Percentiles rank a stretch among this genome's conserved stretches.
phyloP scores from a whole-genome alignment of 139 green algal genomes.

The Micractinium sp. region DNA sequence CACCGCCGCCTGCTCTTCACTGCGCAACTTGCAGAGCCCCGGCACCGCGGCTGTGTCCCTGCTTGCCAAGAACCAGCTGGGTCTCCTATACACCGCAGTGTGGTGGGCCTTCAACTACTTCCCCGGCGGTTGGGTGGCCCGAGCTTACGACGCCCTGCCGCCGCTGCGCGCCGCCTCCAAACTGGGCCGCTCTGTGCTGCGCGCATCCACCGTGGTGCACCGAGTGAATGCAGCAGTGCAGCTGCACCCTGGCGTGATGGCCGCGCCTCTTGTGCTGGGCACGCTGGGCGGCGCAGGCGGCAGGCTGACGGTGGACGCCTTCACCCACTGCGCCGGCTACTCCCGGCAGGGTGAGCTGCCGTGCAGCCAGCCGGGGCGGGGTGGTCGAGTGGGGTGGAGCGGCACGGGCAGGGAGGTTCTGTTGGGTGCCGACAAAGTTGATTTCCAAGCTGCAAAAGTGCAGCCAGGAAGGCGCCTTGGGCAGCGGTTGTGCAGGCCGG shows the following conservation, averaged over 20 bases:
- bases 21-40: slow-evolving; percentile 38
- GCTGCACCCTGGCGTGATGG: slow-evolving; percentile 49
- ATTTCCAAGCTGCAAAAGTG: no score
- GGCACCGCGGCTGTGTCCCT: slow-evolving; percentile 40
- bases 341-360: neutral
- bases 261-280: slow-evolving; percentile 57
- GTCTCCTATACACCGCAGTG: slow-evolving; percentile 29
- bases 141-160: slow-evolving; percentile 29
- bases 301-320: slow-evolving; percentile 47
- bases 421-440: no score
- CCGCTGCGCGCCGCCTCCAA: neutral
- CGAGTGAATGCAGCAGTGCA: slow-evolving; percentile 43
- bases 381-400: no score
- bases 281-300: slow-evolving; percentile 55
- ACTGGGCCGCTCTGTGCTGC: slow-evolving; percentile 42
- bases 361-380: no score
- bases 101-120: slow-evolving; percentile 61
- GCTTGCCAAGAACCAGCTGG: slow-evolving; percentile 48
- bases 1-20: neutral
- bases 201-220: slow-evolving; percentile 53
- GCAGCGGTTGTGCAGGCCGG: no score
- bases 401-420: no score
- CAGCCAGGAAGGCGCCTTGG: no score
- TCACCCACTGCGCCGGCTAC: slow-evolving; percentile 35
- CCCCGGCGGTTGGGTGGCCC: slow-evolving; percentile 24